Evolutionary conservation across 139 green algal genomes (phyloP), one percentile per base, ranked within the genome.

Genomic region (Gonium pectorale): DNA sequence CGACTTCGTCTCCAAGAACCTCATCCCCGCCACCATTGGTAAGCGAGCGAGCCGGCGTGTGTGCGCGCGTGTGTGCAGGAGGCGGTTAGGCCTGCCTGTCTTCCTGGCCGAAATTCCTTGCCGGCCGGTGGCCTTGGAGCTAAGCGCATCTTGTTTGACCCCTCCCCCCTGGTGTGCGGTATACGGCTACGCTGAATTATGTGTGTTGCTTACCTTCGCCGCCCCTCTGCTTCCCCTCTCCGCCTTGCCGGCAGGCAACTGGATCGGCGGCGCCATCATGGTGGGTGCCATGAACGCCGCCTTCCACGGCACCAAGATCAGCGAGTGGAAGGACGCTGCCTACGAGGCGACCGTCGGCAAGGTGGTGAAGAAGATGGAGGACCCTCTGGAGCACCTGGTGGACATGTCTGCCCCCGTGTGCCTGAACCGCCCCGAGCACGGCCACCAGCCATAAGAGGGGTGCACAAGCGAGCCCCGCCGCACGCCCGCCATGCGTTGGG

Each of bases 1-100:
- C 9, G 24, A 93, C 24, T 94, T 98, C 78, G 44, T 95, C 11
- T 44, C 75, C 21, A 85, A 75, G 38, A 96, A 95, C 81, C 84
- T 96, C 27, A 82, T 98, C 21, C 94, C 94, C 27, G 94, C 96
- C 1, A 96, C 93, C 8, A 75, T 97, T 29, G 95, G 49, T 56
- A 17, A 56, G 49, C 17, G 49, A 56, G 49, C 49, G n/a, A n/a
- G n/a, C n/a, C n/a, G n/a, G n/a, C n/a, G n/a, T n/a, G n/a, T n/a
- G n/a, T n/a, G n/a, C n/a, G n/a, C n/a, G n/a, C n/a, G n/a, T n/a
- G n/a, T n/a, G n/a, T n/a, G n/a, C n/a, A n/a, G n/a, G n/a, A n/a
- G n/a, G n/a, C n/a, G n/a, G n/a, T n/a, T n/a, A n/a, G n/a, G n/a
- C n/a, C n/a, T n/a, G n/a, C n/a, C n/a, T n/a, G n/a, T n/a, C n/a